Evolutionary conservation across 1,139 yeast genomes (phyloP), one percentile per base, ranked within the genome.

Genomic region (Zygosaccharomyces sapae): DNA sequence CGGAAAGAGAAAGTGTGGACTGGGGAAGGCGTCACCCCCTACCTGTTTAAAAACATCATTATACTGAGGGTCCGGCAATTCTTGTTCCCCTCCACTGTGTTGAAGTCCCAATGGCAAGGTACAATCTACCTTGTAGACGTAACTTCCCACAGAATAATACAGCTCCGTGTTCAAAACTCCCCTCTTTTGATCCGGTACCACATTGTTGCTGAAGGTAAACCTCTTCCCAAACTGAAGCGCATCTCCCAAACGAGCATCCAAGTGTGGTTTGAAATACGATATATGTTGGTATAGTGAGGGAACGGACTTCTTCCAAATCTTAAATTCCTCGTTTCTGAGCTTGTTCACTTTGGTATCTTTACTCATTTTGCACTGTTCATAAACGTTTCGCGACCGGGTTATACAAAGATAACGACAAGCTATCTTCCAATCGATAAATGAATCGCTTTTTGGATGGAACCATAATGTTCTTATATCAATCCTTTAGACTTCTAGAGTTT

Each of bases 241-340:
- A 37, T 54, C 53, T 29, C 57, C 62, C 12, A 55, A 55, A 33
- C 57, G 49, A 8, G 55, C 50, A 7, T 54, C 50, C 41, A 18
- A 86, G 79, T 53, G 79, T 74, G 36, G 95, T 79, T 53, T 87
- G 78, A 58, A 87, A 77, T 54, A 86, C 72, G 65, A 87, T 87
- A 69, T 64, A 43, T 65, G 67, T 44, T 62, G 58, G 46, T 92
- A 92, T 44, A 92, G 71, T 55, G 88, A 75, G 12, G 96, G 96
- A n/a, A 92, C 86, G 9, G 95, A 83, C 63, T 92, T 92, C 67
- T 90, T 90, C 98, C 98, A 92, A 49, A 86, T 86, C 62, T 89
- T 86, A 73, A 82, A 89, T 67, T 87, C 96, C 56, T 76, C 80
- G 50, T 75, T 76, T 66, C 7, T 65, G 3, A 73, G 62, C 54